Conservation (phyloP, 2,329 filamentous ascomycete species). For the Fonsecaea monophora region DNA sequence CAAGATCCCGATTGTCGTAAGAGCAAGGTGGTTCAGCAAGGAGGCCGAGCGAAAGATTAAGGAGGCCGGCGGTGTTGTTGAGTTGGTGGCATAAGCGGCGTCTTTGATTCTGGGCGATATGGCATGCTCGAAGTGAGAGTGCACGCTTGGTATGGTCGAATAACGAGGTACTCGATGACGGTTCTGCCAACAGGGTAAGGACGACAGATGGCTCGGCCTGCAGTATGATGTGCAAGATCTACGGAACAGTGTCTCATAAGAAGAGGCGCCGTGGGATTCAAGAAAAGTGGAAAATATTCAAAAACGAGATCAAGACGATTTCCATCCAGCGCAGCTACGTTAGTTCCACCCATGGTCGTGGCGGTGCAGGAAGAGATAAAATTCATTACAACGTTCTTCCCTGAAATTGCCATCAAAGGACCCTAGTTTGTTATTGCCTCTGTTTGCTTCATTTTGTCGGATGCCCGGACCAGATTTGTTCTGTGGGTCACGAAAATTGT, state of each 20-base stretch:
- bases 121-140: conserved; percentile 9
- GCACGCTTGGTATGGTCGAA: neutral
- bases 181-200: neutral
- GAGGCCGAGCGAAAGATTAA: conserved; percentile 99
- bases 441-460: neutral
- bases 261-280: neutral
- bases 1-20: conserved; percentile 90
- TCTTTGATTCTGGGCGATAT: conserved; percentile 5
- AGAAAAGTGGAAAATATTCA: neutral
- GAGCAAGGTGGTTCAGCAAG: conserved; percentile 92
- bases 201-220: neutral
- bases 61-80: conserved; percentile 92
- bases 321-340: neutral
- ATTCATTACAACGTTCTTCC: neutral
- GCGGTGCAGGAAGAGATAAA: neutral
- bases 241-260: neutral
- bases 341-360: neutral
- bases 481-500: neutral
- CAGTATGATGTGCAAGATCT: neutral
- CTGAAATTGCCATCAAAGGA: neutral
- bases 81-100: conserved; percentile 82
- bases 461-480: neutral
- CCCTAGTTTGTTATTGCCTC: neutral
- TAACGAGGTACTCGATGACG: neutral
- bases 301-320: neutral